Conservation (phyloP, 2,329 filamentous ascomycete genomes). For the Metarhizium rileyi region DNA sequence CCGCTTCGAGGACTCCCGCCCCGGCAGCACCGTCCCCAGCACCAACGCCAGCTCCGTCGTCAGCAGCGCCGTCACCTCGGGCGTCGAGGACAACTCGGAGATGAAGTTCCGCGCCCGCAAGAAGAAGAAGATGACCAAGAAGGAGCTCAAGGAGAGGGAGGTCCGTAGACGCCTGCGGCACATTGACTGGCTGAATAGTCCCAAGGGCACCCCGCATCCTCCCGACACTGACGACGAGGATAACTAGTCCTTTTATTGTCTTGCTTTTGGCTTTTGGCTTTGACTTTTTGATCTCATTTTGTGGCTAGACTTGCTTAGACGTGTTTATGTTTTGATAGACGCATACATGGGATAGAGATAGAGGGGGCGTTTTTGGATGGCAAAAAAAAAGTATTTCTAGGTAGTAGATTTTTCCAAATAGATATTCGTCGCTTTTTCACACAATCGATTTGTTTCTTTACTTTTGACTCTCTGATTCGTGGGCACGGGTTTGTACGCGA, state of each 20-base stretch:
- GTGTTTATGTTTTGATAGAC: slow-evolving; percentile 4
- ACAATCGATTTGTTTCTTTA: too few relatives aligned
- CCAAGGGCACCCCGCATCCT: slow-evolving; percentile 73
- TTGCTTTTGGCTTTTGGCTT: not conserved
- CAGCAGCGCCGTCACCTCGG: slow-evolving; percentile 46
- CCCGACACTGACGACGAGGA: slow-evolving; percentile 69
- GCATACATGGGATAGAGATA: not conserved
- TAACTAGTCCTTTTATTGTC: too few relatives aligned
- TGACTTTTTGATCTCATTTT: not conserved
- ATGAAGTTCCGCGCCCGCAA: slow-evolving; percentile 85
- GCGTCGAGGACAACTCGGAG: slow-evolving; percentile 61
- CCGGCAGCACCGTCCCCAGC: slow-evolving; percentile 46
- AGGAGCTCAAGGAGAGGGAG: slow-evolving; percentile 90
- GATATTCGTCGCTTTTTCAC: too few relatives aligned
- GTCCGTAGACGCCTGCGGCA: slow-evolving; percentile 78
- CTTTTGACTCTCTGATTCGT: too few relatives aligned
- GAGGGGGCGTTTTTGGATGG: slow-evolving; percentile 2
- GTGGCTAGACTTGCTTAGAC: slow-evolving; percentile 1
- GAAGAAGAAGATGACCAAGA: slow-evolving; percentile 99
- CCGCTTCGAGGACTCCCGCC: slow-evolving; percentile 76
- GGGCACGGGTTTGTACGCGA: too few relatives aligned
- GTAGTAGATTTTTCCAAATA: not conserved
- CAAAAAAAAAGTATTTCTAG: too few relatives aligned
- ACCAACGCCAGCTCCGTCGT: slow-evolving; percentile 49
- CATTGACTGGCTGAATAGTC: slow-evolving; percentile 73